Evolutionary conservation across 2,329 filamentous ascomycete genomes (phyloP).

Genomic region (Fusarium acutatum): DNA sequence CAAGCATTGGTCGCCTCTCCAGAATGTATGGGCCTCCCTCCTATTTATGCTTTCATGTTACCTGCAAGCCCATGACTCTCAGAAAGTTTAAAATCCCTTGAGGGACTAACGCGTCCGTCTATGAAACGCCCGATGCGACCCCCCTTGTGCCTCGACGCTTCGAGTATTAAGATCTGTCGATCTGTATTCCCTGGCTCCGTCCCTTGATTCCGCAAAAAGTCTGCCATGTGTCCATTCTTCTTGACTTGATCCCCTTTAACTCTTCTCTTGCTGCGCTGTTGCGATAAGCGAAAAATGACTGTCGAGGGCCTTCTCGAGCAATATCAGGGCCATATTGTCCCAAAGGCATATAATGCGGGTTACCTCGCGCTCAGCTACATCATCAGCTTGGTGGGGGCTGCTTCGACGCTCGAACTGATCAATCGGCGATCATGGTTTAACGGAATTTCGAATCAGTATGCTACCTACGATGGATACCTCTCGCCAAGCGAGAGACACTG

Average conservation of each 20-base stretch:
- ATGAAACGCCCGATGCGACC: not conserved
- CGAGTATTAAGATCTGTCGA: not conserved
- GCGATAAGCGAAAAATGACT: conserved; percentile 3
- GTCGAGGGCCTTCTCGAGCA: not conserved
- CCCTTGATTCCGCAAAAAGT: not conserved
- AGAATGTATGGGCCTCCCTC: not conserved
- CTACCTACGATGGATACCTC: not conserved
- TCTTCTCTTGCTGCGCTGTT: not conserved
- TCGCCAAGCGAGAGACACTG: not conserved
- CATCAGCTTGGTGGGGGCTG: conserved; percentile 17
- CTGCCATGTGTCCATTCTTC: not conserved
- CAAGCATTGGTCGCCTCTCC: not conserved
- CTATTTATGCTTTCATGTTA: not conserved
- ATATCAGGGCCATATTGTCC: conserved; percentile 12
- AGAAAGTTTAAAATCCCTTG: not conserved
- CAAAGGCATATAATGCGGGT: conserved; percentile 14
- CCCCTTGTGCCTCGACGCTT: not conserved
- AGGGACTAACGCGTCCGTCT: conserved; percentile 1
- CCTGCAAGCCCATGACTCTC: not conserved
- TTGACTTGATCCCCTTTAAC: not conserved
- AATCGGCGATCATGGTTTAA: conserved; percentile 18
- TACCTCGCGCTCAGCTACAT: conserved; percentile 13
- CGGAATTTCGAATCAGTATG: conserved; percentile 18
- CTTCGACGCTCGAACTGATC: conserved; percentile 15
- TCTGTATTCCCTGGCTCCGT: not conserved